These are phyloP conservation scores for Aquilaria malaccensis DNA, from an alignment of 345 rosid species.

Conservation along the genomic window DNA sequence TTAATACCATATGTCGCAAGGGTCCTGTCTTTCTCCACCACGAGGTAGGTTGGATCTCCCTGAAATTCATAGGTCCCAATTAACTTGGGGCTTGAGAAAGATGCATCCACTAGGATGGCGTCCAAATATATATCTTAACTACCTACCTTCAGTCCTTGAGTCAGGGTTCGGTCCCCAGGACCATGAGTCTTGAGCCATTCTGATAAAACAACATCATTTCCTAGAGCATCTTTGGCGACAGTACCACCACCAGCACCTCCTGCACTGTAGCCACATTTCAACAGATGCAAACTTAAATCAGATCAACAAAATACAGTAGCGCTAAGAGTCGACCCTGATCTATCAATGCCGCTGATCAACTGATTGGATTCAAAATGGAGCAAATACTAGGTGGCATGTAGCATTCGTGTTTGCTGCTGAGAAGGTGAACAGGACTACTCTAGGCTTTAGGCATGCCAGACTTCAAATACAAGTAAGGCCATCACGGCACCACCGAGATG, in stretches of 20 bases:
- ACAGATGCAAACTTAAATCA: not conserved
- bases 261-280: constrained; percentile 25
- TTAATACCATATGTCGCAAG: constrained; percentile 81
- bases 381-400: too few species aligned
- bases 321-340: too few species aligned
- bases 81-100: not conserved
- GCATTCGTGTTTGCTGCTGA: too few species aligned
- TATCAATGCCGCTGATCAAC: too few species aligned
- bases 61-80: constrained; percentile 14
- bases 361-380: too few species aligned
- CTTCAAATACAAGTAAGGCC: too few species aligned
- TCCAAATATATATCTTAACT: not conserved
- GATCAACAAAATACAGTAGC: too few species aligned
- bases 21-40: constrained; percentile 80
- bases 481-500: too few species aligned
- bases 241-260: constrained; percentile 62
- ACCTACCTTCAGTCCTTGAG: constrained; percentile 83
- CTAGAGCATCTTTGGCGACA: constrained; percentile 85
- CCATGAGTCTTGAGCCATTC: constrained; percentile 88
- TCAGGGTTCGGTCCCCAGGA: constrained; percentile 80
- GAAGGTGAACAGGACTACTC: too few species aligned
- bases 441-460: too few species aligned
- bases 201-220: constrained; percentile 59
- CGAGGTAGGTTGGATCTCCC: constrained; percentile 99
- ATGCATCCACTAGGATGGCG: not conserved